A percentile compares a stretch with the other conserved stretches of the same genome.
phyloP scores from a whole-genome alignment of 1,284 basidiomycete species.

The Acaromyces ingoldii region DNA sequence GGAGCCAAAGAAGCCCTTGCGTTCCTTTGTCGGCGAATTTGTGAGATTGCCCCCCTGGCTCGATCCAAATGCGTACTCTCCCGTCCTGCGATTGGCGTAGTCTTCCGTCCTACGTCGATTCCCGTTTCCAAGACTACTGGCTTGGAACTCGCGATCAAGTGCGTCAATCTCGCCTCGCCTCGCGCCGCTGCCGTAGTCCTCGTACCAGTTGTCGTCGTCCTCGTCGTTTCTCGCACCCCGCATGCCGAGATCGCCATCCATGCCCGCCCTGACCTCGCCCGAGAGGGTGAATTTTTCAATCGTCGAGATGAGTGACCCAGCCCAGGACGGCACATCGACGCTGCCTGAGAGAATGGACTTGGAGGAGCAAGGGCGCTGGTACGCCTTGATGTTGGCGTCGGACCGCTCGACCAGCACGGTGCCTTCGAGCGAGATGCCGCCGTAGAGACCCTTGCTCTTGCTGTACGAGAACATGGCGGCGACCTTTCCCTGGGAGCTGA shows the following conservation, averaged over 20 bases:
- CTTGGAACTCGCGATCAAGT: conserved; percentile 20
- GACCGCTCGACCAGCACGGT: conserved; percentile 89
- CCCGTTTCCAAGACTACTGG: too few species aligned
- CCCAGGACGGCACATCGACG: conserved; percentile 31
- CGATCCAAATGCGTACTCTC: conserved; percentile 7
- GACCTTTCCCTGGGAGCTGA: conserved; percentile 80
- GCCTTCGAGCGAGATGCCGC: conserved; percentile 74
- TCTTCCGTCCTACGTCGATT: too few species aligned
- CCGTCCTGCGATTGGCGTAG: neutral
- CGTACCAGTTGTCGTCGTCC: conserved; percentile 14
- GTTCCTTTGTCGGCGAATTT: neutral
- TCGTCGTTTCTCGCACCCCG: conserved; percentile 14
- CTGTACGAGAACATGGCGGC: conserved; percentile 89
- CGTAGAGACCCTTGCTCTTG: conserved; percentile 83
- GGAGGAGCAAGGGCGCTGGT: conserved; percentile 34
- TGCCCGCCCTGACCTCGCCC: conserved; percentile 22
- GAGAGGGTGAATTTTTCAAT: conserved; percentile 34
- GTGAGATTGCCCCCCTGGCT: neutral
- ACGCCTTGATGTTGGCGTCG: conserved; percentile 58
- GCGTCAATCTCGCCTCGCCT: conserved; percentile 16
- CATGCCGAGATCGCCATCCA: conserved; percentile 25
- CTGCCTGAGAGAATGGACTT: conserved; percentile 40
- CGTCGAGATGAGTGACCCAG: conserved; percentile 21
- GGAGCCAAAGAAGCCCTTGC: conserved; percentile 1
- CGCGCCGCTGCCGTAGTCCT: conserved; percentile 15